These are phyloP conservation scores for Metschnikowia gruessii DNA, from an alignment of 805 yeast genomes.

Conservation along the genomic window DNA sequence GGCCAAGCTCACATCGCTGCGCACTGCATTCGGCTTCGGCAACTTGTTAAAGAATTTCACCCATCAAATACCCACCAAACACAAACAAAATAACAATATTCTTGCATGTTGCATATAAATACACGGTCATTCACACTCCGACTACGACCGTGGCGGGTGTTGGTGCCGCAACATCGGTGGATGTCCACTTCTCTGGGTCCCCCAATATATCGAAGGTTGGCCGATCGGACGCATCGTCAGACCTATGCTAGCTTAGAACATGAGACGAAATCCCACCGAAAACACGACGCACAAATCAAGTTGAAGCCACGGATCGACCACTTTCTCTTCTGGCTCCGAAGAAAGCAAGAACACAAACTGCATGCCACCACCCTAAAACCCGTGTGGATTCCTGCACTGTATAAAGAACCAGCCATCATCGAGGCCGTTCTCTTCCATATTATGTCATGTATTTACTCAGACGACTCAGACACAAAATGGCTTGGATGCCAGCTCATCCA, in stretches of 20 bases:
- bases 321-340: slow-evolving; percentile 20
- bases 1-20: too few species aligned
- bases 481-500: slow-evolving; percentile 8
- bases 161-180: background rate
- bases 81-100: background rate
- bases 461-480: slow-evolving; percentile 11
- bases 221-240: slow-evolving; percentile 20
- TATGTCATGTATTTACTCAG: slow-evolving; percentile 13
- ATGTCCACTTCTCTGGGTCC: background rate
- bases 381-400: slow-evolving; percentile 8
- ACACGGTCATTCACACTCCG: slow-evolving; percentile 1
- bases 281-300: background rate
- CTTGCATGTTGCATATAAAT: slow-evolving; percentile 6
- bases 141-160: slow-evolving; percentile 11
- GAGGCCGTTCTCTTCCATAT: slow-evolving; percentile 18
- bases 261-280: slow-evolving; percentile 13
- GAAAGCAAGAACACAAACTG: slow-evolving; percentile 7
- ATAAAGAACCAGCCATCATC: slow-evolving; percentile 6
- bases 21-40: background rate
- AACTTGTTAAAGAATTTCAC: background rate
- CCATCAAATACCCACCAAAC: background rate
- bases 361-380: slow-evolving; percentile 3
- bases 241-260: slow-evolving; percentile 17
- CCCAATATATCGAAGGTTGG: slow-evolving; percentile 17
- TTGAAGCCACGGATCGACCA: slow-evolving; percentile 17